These are phyloP conservation scores for Hirsutella thompsonii DNA, from an alignment of 2,329 filamentous ascomycete genomes.

Conservation along the genomic window DNA sequence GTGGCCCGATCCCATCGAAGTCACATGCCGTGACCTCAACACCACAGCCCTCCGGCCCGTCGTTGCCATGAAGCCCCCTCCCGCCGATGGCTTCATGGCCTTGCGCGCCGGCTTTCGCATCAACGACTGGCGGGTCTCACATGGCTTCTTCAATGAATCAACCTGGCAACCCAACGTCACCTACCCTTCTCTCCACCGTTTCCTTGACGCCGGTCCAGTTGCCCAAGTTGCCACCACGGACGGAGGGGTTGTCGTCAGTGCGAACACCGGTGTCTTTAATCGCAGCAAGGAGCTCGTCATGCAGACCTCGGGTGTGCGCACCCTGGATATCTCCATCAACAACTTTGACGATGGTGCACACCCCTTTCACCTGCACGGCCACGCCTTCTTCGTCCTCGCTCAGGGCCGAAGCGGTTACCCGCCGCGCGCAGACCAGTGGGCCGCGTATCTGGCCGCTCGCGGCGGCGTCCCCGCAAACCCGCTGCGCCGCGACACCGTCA, in stretches of 20 bases:
- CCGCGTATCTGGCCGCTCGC: conserved; percentile 10
- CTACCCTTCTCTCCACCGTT: conserved; percentile 21
- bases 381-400: conserved; percentile 36
- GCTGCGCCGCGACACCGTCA: conserved; percentile 29
- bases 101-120: conserved; percentile 43
- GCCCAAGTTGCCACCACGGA: conserved; percentile 2
- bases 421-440: conserved; percentile 12
- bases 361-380: conserved; percentile 44
- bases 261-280: conserved; percentile 18
- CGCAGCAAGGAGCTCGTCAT: conserved; percentile 26
- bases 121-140: conserved; percentile 35
- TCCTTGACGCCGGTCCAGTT: conserved; percentile 13
- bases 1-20: conserved; percentile 33
- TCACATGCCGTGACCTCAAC: conserved; percentile 41
- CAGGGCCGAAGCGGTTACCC: conserved; percentile 22
- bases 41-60: conserved; percentile 30
- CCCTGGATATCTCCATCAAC: conserved; percentile 46
- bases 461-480: conserved; percentile 17
- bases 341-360: conserved; percentile 38
- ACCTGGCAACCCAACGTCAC: conserved; percentile 30
- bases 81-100: conserved; percentile 26
- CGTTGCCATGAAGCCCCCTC: conserved; percentile 19
- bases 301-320: conserved; percentile 36
- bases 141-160: conserved; percentile 41
- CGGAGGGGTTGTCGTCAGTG: conserved; percentile 7